Base-by-base conservation (phyloP, 306 rosid species). In the Delonix regia region DNA sequence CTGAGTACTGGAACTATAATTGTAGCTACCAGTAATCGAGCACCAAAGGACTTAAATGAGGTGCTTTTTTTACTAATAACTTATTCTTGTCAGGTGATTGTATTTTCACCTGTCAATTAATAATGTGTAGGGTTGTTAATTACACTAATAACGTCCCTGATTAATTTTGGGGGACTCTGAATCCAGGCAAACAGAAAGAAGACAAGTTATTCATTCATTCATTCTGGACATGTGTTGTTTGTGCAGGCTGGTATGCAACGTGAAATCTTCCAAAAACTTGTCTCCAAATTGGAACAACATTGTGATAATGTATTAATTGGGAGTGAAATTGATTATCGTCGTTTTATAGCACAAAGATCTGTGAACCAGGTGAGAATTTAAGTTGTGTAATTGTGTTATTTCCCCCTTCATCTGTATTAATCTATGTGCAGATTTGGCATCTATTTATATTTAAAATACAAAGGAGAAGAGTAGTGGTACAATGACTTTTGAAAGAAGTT, bases 11-110 rank as follows among this genome's bases (percentile, higher is more conserved):
- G 97, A 85, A 92, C 99, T 75, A 89, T 95, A 77, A 86, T 95
- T 84, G 96, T 95, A 67, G 98, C 97, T 73, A 95, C 99, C 75
- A 95, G 99, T 81, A 95, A 95, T 75, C 90, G 99, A 82, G 95
- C 97, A 16, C 99, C 99, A 71, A 77, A 78, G 19, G 97, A 95
- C 81, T 85, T 95, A 82, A 95, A 95, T 30, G 90, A 95, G 98
- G 99, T 92, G 42, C 42, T 63, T 51, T 62, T 67, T 71, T 78
- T 65, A 69, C 62, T 16, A 51, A 48, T 47, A 55, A 66, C 73
- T 64, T 49, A 71, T 28, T 62, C 47, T 3, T 49, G 67, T 39
- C 27, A 34, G 44, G 41, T 83, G 24, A 47, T 67, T 11, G 38
- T 47, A 33, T 30, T 34, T 73, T 76, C 45, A 69, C 62, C 41